A percentile compares a stretch with the other conserved stretches of the same genome.
phyloP scores from a whole-genome alignment of 73 alveolate species.

The Strombidium stylifer region DNA sequence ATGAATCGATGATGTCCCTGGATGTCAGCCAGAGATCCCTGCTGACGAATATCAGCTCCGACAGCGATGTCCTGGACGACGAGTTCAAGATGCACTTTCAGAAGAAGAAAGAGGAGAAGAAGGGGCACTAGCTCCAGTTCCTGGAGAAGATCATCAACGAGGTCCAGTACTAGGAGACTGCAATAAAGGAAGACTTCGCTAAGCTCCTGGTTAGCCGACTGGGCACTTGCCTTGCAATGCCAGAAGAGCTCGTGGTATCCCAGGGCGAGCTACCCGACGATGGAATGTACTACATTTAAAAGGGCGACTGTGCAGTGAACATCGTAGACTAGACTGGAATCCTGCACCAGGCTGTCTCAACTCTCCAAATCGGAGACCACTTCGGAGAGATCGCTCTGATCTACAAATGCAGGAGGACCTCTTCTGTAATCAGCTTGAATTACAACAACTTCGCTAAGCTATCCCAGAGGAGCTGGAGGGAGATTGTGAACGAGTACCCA shows the following conservation, averaged over 20 bases:
- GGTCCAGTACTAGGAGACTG: too few relatives aligned
- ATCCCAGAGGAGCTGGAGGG: slow-evolving; percentile 4
- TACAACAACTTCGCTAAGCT: slow-evolving; percentile 47
- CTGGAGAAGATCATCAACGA: too few relatives aligned
- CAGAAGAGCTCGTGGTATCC: slow-evolving; percentile 34
- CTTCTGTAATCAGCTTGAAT: slow-evolving; percentile 35
- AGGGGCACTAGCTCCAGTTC: neutral
- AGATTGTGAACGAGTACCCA: slow-evolving; percentile 38
- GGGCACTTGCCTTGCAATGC: slow-evolving; percentile 8
- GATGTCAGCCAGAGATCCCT: too few relatives aligned
- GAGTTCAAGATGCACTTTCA: slow-evolving; percentile 8
- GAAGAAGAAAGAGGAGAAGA: neutral
- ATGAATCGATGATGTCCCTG: too few relatives aligned
- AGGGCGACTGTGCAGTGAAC: slow-evolving; percentile 44
- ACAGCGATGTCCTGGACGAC: too few relatives aligned
- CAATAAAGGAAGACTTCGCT: too few relatives aligned
- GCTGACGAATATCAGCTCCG: too few relatives aligned
- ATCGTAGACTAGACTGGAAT: slow-evolving; percentile 10
- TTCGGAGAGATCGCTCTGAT: slow-evolving; percentile 57
- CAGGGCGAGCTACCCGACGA: slow-evolving; percentile 1
- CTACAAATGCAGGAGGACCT: slow-evolving; percentile 55
- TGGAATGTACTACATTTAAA: slow-evolving; percentile 49
- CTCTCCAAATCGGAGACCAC: slow-evolving; percentile 29
- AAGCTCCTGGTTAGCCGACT: too few relatives aligned
- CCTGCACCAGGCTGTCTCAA: neutral